These are phyloP conservation scores for Phytophthora melonis DNA, from an alignment of 352 stramenopile genomes.

Conservation along the genomic window DNA sequence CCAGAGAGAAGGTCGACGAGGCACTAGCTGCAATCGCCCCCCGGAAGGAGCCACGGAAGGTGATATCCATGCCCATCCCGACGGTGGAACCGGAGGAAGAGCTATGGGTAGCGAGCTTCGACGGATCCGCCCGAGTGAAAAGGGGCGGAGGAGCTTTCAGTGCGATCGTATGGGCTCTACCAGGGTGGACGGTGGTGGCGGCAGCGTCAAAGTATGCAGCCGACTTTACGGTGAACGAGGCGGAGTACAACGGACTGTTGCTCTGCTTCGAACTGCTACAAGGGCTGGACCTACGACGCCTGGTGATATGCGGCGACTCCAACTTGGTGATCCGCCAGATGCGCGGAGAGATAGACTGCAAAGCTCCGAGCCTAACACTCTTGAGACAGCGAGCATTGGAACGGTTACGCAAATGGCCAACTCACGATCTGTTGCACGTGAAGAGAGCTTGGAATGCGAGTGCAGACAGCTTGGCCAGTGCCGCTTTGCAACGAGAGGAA, in stretches of 20 bases:
- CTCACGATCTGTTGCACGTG: constrained; percentile 3
- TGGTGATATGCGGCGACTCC: constrained; percentile 1
- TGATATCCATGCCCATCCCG: neutral
- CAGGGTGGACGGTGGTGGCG: constrained; percentile 5
- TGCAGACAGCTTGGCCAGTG: neutral
- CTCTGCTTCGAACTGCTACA: neutral
- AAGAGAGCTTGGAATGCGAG: constrained; percentile 9
- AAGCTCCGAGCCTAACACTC: neutral
- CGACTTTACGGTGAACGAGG: constrained; percentile 31
- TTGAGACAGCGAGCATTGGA: neutral
- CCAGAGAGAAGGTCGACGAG: neutral
- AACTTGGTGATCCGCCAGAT: constrained; percentile 16
- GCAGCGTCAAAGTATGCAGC: neutral
- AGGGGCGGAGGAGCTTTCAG: constrained; percentile 5
- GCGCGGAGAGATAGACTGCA: constrained; percentile 8
- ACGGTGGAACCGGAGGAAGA: constrained; percentile 5
- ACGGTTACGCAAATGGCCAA: neutral
- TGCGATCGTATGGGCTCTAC: constrained; percentile 25
- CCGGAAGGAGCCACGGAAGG: neutral
- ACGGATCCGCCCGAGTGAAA: constrained; percentile 25
- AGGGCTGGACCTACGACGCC: neutral
- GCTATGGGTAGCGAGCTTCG: constrained; percentile 18
- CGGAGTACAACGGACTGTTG: constrained; percentile 18
- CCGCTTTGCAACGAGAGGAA: neutral
- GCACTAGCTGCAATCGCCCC: neutral